Conservation (phyloP, 352 stramenopile species). For the Globisporangium nodosum region DNA sequence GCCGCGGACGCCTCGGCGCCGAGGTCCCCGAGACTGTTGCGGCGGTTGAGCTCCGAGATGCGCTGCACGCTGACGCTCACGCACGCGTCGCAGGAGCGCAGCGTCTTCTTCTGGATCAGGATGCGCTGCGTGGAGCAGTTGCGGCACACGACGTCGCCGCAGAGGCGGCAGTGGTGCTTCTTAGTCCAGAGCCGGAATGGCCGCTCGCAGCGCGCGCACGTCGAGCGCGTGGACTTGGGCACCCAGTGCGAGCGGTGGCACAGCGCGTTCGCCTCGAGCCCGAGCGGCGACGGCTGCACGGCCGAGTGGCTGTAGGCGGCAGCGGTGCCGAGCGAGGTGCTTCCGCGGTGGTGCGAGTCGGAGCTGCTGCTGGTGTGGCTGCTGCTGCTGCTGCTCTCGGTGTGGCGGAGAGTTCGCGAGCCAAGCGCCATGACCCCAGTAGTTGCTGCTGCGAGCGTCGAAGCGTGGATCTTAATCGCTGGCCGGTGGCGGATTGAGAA, state of each 20-base stretch:
- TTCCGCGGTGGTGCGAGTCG: conserved; percentile 4
- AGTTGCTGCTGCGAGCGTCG: background rate
- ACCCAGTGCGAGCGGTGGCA: conserved; percentile 74
- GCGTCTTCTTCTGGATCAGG: conserved; percentile 63
- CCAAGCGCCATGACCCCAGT: background rate
- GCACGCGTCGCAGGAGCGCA: conserved; percentile 74
- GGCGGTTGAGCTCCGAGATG: conserved; percentile 32
- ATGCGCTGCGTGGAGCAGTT: conserved; percentile 70
- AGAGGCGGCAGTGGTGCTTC: conserved; percentile 79
- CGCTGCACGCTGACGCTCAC: conserved; percentile 53
- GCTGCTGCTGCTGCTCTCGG: conserved; percentile 2
- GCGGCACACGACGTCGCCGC: conserved; percentile 71
- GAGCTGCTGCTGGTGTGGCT: background rate
- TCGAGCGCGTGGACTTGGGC: conserved; percentile 57
- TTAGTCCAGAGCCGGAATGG: conserved; percentile 53
- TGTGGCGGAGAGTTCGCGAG: conserved; percentile 3
- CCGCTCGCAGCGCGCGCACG: conserved; percentile 61
- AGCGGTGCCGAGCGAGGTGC: background rate
- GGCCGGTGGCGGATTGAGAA: background rate
- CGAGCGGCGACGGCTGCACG: conserved; percentile 38
- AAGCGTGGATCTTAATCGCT: no score
- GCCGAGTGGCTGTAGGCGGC: conserved; percentile 54
- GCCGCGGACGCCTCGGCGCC: conserved; percentile 14
- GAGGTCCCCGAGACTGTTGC: conserved; percentile 32
- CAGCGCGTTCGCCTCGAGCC: conserved; percentile 58